Percentiles rank a stretch among this genome's conserved stretches.
Conservation (phyloP, 75 land plant species). For the Picea glauca region DNA sequence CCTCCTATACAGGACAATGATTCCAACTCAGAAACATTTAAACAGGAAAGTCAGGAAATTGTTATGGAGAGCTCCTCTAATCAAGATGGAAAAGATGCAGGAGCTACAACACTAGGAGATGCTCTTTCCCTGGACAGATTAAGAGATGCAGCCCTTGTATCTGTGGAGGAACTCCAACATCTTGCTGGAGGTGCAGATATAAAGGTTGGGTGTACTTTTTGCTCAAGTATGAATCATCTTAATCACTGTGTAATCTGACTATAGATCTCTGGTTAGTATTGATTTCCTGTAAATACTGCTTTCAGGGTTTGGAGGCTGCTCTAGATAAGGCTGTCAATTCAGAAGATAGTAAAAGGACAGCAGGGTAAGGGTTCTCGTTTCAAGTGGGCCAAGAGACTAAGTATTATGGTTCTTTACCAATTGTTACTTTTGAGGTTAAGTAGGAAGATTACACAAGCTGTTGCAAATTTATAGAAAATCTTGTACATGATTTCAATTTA, state of each 20-base stretch:
- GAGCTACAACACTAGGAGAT: constrained; percentile 32
- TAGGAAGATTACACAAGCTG: too few relatives aligned
- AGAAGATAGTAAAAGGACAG: constrained; percentile 64
- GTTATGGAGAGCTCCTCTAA: background rate
- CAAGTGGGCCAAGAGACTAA: too few relatives aligned
- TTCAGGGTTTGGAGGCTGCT: constrained; percentile 93
- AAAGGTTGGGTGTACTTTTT: constrained; percentile 49
- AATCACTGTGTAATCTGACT: background rate
- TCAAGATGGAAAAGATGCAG: constrained; percentile 26
- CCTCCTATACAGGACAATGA: background rate
- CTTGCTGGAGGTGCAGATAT: constrained; percentile 95
- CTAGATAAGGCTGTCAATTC: constrained; percentile 82
- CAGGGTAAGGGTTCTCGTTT: constrained; percentile 58
- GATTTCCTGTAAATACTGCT: background rate
- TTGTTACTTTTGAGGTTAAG: too few relatives aligned
- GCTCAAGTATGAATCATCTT: background rate
- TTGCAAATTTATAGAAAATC: too few relatives aligned
- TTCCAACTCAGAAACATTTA: background rate
- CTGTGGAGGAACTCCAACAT: constrained; percentile 89
- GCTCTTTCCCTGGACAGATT: constrained; percentile 22
- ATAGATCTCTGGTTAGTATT: background rate
- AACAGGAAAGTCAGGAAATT: constrained; percentile 9
- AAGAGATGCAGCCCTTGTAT: constrained; percentile 45
- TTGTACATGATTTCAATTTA: too few relatives aligned
- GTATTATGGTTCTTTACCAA: too few relatives aligned